Percentiles rank a stretch among this genome's conserved stretches.
phyloP scores from a whole-genome alignment of 1,139 yeast species.

The Nakaseomyces sp. region DNA sequence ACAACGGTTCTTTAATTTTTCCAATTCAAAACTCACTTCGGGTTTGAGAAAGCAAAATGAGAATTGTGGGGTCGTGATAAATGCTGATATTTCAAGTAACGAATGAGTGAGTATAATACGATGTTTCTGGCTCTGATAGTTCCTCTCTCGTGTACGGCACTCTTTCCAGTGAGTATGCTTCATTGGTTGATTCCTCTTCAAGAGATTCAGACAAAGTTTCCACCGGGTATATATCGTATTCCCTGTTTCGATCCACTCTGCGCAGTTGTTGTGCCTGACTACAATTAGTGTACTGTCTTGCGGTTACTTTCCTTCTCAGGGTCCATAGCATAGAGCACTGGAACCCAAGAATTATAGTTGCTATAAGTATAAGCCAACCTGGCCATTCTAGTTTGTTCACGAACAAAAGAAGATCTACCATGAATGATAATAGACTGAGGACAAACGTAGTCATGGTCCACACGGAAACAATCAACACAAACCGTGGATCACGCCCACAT shows the following conservation, averaged over 20 bases:
- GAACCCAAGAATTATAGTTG: conserved; percentile 41
- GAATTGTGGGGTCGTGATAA: background rate
- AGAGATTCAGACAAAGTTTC: conserved; percentile 2
- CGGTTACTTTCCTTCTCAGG: conserved; percentile 44
- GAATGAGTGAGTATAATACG: conserved; percentile 6
- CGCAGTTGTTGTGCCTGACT: conserved; percentile 4
- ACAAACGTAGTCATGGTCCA: conserved; percentile 40
- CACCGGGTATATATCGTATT: background rate
- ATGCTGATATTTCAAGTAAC: too few species aligned
- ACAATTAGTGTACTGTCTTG: conserved; percentile 32
- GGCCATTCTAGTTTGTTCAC: conserved; percentile 56
- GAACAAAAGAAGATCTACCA: conserved; percentile 48
- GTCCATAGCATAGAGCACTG: conserved; percentile 22
- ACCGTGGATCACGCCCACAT: conserved; percentile 30
- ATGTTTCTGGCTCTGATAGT: conserved; percentile 8
- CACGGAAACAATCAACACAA: conserved; percentile 29
- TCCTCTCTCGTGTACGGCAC: conserved; percentile 1
- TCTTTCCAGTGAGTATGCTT: conserved; percentile 5
- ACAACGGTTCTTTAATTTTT: too few species aligned
- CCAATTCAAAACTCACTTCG: too few species aligned
- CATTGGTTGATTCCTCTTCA: conserved; percentile 14
- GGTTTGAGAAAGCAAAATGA: too few species aligned
- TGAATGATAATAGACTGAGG: conserved; percentile 42
- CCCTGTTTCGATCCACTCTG: background rate
- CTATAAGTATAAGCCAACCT: conserved; percentile 58